A percentile compares a stretch with the other conserved stretches of the same genome.
These are phyloP conservation scores for Nakaseomyces nivariensis DNA, from an alignment of 1,139 yeast genomes.

Conservation along the genomic window DNA sequence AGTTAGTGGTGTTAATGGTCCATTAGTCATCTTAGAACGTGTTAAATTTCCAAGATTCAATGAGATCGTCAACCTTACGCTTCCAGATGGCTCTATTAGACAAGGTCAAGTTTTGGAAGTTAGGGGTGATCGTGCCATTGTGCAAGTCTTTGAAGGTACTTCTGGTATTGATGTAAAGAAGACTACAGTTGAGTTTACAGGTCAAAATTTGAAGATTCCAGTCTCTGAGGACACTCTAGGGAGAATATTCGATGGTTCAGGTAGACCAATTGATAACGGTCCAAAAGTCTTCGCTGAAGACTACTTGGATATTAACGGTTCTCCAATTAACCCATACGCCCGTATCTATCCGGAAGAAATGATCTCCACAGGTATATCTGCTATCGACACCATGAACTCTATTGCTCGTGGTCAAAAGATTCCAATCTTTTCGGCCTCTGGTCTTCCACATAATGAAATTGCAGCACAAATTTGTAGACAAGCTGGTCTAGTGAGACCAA, in stretches of 20 bases:
- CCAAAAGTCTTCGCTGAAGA: conserved; percentile 98
- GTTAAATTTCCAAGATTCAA: conserved; percentile 94
- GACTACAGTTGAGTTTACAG: conserved; percentile 94
- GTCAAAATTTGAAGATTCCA: conserved; percentile 83
- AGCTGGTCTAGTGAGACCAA: conserved; percentile 98
- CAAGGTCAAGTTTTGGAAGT: conserved; percentile 98
- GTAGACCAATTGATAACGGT: conserved; percentile 96
- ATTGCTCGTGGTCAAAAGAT: conserved; percentile 99
- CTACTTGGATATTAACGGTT: conserved; percentile 93
- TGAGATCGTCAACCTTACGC: conserved; percentile 90
- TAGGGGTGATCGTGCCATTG: conserved; percentile 93
- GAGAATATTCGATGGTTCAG: conserved; percentile 97
- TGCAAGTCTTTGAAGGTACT: conserved; percentile 97
- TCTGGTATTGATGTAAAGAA: conserved; percentile 96
- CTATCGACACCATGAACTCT: conserved; percentile 98
- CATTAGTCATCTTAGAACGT: conserved; percentile 88
- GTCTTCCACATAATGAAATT: conserved; percentile 97
- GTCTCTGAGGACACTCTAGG: conserved; percentile 97
- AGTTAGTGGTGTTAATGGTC: conserved; percentile 97
- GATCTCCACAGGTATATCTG: conserved; percentile 97
- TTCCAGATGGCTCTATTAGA: conserved; percentile 88
- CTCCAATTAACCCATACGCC: conserved; percentile 95
- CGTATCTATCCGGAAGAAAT: conserved; percentile 99
- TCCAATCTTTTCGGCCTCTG: conserved; percentile 97
- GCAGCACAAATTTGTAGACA: conserved; percentile 99